phyloP scores from a whole-genome alignment of 192 early-diverging fungal genomes.

The Backusella australiensis region DNA sequence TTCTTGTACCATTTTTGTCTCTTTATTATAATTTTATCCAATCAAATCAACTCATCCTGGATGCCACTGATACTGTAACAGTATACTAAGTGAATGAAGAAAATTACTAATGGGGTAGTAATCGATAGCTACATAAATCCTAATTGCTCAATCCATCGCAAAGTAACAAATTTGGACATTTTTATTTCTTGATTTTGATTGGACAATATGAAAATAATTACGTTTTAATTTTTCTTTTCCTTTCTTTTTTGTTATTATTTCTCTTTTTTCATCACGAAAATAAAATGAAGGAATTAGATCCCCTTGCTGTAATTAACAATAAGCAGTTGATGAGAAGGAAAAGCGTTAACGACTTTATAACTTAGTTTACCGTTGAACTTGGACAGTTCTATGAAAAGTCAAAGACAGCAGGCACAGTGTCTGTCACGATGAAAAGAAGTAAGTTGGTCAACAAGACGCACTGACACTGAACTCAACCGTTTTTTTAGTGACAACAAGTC shows the following conservation, averaged over 20 bases:
- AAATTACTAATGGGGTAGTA: too few relatives aligned
- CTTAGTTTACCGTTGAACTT: slow-evolving; percentile 37
- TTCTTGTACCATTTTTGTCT: too few relatives aligned
- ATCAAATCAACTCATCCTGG: too few relatives aligned
- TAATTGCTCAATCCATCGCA: too few relatives aligned
- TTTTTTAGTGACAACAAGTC: slow-evolving; percentile 16
- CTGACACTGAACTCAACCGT: neutral
- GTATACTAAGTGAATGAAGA: too few relatives aligned
- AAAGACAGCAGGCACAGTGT: slow-evolving; percentile 26
- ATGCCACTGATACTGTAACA: too few relatives aligned
- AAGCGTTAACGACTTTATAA: neutral
- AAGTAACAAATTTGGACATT: neutral
- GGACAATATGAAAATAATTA: neutral
- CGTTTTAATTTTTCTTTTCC: neutral
- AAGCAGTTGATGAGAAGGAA: neutral
- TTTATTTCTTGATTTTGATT: neutral
- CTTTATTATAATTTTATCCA: too few relatives aligned
- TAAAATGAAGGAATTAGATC: slow-evolving; percentile 33
- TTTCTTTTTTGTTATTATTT: neutral
- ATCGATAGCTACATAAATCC: too few relatives aligned
- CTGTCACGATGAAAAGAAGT: slow-evolving; percentile 41
- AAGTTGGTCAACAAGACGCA: neutral
- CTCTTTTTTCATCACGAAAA: slow-evolving; percentile 3
- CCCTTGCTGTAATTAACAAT: slow-evolving; percentile 22
- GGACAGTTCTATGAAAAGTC: slow-evolving; percentile 34